Evolutionary conservation across 176 grass and related monocot species (phyloP), one percentile per base, ranked within the genome.

Genomic region (Hyparrhenia diplandra): DNA sequence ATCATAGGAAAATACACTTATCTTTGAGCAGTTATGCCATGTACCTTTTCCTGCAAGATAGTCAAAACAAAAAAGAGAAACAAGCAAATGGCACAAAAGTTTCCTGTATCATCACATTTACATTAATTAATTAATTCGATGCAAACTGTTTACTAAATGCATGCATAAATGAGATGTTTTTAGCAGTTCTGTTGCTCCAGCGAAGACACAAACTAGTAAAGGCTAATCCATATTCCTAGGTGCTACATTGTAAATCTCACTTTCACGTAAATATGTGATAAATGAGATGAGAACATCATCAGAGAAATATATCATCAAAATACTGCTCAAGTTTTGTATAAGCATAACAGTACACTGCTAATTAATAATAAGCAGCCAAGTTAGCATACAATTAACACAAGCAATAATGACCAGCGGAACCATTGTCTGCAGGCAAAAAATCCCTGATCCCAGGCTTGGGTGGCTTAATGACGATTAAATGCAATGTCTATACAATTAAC

Each of bases 401-500:
- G 36, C 58, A 32, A 82, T 76, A 51, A 75, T 81, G 29, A 74
- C 36, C 36, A 80, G 24, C n/a, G 1, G 43, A 80, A 74, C 59
- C 24, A 16, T 42, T 80, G 43, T 31, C 32, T 57, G 20, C 69
- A 58, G 45, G 60, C 18, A 59, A 74, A n/a, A 37, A 35, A 45
- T 67, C 27, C 64, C 34, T 67, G 8, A 43, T 80, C 49, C 8
- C 37, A 23, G 10, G 47, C 10, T 36, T 47, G 36, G 49, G 59
- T n/a, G 28, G 36, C 71, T 76, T 69, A 36, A 69, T n/a, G 51
- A 29, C 30, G 45, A 75, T 69, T 69, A 69, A 71, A 81, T 74
- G 64, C 62, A 61, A 69, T 47, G 71, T 60, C 51, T 86, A 81
- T 32, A 41, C 61, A 82, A 57, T 24, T 61, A 90, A 74, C 67